Percentiles rank a stretch among this genome's conserved stretches.
These are phyloP conservation scores for Apophysomyces sp. DNA, from an alignment of 371 early-diverging fungal species.

Conservation along the genomic window DNA sequence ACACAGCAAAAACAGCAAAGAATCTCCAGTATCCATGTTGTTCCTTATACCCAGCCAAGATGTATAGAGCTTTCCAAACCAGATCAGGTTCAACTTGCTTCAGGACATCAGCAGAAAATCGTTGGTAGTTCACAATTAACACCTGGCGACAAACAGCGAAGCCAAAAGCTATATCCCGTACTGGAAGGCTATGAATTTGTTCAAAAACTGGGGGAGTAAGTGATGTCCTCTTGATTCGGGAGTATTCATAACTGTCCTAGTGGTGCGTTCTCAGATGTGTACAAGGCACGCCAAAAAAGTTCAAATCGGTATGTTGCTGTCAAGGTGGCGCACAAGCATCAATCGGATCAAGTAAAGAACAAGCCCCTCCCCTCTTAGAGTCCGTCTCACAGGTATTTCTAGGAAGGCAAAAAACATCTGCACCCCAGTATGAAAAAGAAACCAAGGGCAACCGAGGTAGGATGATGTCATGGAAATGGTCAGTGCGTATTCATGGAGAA, in stretches of 20 bases:
- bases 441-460: conserved; percentile 41
- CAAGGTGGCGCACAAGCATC: conserved; percentile 73
- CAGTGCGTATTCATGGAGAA: neutral
- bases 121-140: neutral
- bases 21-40: neutral
- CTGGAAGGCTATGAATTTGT: conserved; percentile 46
- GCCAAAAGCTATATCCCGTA: conserved; percentile 21
- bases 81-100: neutral
- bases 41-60: neutral
- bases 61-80: neutral
- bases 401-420: conserved; percentile 28
- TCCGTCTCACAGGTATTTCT: conserved; percentile 9
- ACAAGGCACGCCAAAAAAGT: conserved; percentile 29
- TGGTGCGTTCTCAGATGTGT: conserved; percentile 81
- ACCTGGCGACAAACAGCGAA: neutral
- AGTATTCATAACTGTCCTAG: conserved; percentile 22
- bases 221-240: conserved; percentile 1
- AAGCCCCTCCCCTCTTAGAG: too few relatives aligned
- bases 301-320: conserved; percentile 60
- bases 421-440: conserved; percentile 45
- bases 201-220: conserved; percentile 64
- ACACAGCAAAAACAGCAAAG: neutral
- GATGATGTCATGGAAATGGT: neutral
- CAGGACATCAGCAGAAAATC: neutral
- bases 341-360: conserved; percentile 50